Evolutionary conservation across 192 early-diverging fungal genomes (phyloP).

Genomic region (Coemansia sp.): DNA sequence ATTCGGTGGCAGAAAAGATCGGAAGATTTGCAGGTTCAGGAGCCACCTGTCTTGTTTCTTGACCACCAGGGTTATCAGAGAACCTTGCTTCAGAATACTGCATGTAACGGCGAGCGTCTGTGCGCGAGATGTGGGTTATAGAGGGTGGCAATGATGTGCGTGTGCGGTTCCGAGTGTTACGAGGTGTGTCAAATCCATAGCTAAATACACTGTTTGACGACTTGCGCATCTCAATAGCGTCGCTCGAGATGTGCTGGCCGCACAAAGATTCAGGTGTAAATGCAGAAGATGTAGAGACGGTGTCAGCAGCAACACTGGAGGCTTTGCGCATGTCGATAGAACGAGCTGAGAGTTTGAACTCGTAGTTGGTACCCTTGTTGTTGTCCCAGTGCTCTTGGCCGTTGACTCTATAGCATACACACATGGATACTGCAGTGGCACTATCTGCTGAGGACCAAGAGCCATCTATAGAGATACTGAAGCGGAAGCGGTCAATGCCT

Average conservation of each 20-base stretch:
- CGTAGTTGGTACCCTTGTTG: constrained; percentile 85
- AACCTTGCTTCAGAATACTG: constrained; percentile 49
- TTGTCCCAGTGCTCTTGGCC: constrained; percentile 92
- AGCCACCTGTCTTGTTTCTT: neutral
- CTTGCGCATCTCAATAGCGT: constrained; percentile 11
- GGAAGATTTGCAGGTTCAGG: neutral
- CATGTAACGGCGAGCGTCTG: constrained; percentile 48
- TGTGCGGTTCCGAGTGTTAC: neutral
- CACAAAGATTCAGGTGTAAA: neutral
- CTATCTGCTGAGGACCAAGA: neutral
- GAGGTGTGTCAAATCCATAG: constrained; percentile 13
- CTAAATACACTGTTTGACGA: neutral
- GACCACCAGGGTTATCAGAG: constrained; percentile 1
- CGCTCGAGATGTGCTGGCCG: neutral
- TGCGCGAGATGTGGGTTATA: constrained; percentile 6
- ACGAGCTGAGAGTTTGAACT: constrained; percentile 44
- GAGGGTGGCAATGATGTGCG: neutral
- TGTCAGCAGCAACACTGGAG: neutral
- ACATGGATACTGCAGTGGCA: constrained; percentile 58
- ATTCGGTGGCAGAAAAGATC: constrained; percentile 4
- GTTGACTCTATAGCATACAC: constrained; percentile 69
- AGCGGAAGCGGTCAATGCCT: constrained; percentile 73
- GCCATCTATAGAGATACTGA: constrained; percentile 58
- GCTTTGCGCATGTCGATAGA: neutral
- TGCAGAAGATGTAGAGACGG: neutral